A percentile compares a stretch with the other conserved stretches of the same genome.
phyloP scores from a whole-genome alignment of 192 early-diverging fungal species.

The Spinellus fusiger region DNA sequence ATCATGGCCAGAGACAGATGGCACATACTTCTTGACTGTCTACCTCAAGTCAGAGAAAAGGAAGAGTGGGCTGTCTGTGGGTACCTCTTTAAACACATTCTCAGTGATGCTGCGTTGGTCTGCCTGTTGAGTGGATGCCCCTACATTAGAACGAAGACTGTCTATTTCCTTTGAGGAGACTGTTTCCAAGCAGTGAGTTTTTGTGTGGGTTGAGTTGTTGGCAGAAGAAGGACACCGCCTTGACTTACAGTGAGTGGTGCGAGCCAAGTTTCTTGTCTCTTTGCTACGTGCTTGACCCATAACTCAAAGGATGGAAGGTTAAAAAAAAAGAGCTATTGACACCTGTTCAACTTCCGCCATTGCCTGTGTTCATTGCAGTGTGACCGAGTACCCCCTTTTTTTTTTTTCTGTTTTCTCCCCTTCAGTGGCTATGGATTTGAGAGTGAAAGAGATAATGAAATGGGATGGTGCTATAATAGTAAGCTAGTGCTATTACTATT shows the following conservation, averaged over 20 bases:
- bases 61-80: constrained; percentile 1
- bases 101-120: constrained; percentile 53
- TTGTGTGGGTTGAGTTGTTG: neutral
- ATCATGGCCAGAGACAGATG: constrained; percentile 48
- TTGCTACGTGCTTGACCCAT: constrained; percentile 49
- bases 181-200: constrained; percentile 3
- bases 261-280: constrained; percentile 43
- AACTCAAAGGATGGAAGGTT: neutral
- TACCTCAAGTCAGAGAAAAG: constrained; percentile 10
- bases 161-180: constrained; percentile 46
- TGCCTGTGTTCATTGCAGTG: neutral
- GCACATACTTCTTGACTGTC: constrained; percentile 50
- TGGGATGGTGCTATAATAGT: too few species aligned
- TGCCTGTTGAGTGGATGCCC: constrained; percentile 16
- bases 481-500: too few species aligned
- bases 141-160: constrained; percentile 41
- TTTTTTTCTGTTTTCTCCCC: constrained; percentile 1
- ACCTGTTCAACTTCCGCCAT: neutral
- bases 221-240: neutral
- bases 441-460: neutral
- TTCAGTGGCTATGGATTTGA: neutral
- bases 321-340: constrained; percentile 3
- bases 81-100: constrained; percentile 64
- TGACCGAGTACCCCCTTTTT: too few species aligned
- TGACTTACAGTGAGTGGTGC: constrained; percentile 43